Percentiles rank a stretch among this genome's conserved stretches.
These are phyloP conservation scores for Tephrocybe sp. DNA, from an alignment of 768 basidiomycete genomes.

Conservation along the genomic window DNA sequence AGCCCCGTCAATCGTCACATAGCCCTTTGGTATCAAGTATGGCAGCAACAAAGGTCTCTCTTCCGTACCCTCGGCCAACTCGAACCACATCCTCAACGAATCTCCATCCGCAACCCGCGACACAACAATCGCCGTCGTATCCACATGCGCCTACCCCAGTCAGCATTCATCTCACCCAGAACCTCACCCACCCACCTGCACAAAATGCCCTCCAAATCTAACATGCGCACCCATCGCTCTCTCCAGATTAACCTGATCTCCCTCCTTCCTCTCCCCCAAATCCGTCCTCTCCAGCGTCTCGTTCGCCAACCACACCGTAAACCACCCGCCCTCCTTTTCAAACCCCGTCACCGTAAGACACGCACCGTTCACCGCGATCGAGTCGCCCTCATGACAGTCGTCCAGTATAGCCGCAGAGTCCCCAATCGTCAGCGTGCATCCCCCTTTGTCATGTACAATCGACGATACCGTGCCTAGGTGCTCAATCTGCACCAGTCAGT, in stretches of 20 bases:
- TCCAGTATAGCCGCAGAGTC: constrained; percentile 71
- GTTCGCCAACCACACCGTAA: constrained; percentile 94
- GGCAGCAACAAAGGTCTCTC: constrained; percentile 65
- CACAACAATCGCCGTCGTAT: constrained; percentile 79
- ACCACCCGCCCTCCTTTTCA: constrained; percentile 71
- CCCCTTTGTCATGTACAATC: constrained; percentile 64
- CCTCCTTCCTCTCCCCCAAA: constrained; percentile 77
- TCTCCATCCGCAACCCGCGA: constrained; percentile 75
- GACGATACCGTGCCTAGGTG: constrained; percentile 76
- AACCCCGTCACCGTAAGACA: constrained; percentile 94
- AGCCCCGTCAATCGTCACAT: constrained; percentile 90
- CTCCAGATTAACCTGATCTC: constrained; percentile 88
- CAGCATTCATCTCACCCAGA: not conserved
- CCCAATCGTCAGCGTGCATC: constrained; percentile 81
- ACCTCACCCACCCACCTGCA: constrained; percentile 63
- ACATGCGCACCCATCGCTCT: constrained; percentile 91
- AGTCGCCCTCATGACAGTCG: constrained; percentile 94
- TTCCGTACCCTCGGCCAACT: constrained; percentile 60
- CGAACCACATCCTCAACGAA: constrained; percentile 83
- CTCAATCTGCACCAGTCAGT: constrained; percentile 64
- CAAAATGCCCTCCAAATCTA: constrained; percentile 96
- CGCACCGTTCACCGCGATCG: constrained; percentile 84
- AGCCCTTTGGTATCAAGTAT: constrained; percentile 93
- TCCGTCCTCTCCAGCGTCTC: constrained; percentile 93
- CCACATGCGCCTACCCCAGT: constrained; percentile 80